Base-by-base conservation (phyloP, 2,329 filamentous ascomycete species). In the Zasmidium angulare region DNA sequence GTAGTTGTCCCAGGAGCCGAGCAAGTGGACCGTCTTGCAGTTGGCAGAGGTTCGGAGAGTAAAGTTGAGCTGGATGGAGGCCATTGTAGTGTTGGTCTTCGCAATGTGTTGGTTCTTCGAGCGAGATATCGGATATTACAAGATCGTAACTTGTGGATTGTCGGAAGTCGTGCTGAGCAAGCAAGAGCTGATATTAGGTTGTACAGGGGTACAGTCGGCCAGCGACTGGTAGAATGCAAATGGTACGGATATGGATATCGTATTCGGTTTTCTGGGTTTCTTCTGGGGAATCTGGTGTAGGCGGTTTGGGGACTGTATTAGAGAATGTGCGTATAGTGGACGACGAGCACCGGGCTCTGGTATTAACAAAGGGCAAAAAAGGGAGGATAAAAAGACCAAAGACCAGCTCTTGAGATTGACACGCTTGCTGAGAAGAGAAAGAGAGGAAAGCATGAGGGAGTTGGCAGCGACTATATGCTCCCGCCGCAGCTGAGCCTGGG, bases 1-100 rank as follows among this genome's bases (percentile, higher is more conserved):
- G 85, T 99, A 99, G 84, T 90, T 90, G 83, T 99, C 95, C 93
- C 93, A 99, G 69, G 93, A 98, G 73, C 93, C 93, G 79, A 98
- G 89, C 69, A 99, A 85, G 77, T 98, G 93, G 75, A 96, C 93
- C 74, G 93, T 93, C 87, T 97, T 96, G 85, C 96, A 91, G 81
- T 92, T 91, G 75, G 91, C 87, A 75, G 93, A 96, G 77, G 96
- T 96, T 82, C 93, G 91, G 78, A 98, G 90, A 78, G 89, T 89
- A 82, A 98, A 98, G 75, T 92, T 93, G 70, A 96, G 88, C 81
- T 97, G 93, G 79, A 95, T 87, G 76, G 91, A 83, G 79, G 93
- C 88, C 91, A 96, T 96, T 64, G 62, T 67, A 56, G 59, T 65
- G 29, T 43, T 57, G 63, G 49, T 56, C 65, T 58, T 58, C 46